Base-by-base conservation (phyloP, 1,139 yeast species). In the Ogataea hybrid region DNA sequence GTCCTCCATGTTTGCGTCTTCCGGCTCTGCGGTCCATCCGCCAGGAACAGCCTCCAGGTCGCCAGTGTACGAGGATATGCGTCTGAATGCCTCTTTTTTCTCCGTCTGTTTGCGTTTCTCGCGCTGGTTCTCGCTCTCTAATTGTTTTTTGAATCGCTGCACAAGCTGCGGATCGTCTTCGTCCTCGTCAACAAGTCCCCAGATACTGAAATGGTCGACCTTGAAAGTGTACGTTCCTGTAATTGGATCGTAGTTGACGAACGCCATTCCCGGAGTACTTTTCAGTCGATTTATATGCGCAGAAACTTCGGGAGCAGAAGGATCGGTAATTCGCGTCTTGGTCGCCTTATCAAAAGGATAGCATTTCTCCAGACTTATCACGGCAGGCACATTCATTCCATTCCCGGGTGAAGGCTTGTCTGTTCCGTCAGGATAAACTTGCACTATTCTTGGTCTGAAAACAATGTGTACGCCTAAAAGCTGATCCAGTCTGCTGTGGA, bases 161-260 rank as follows among this genome's bases (percentile, higher is more conserved):
- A 33, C 65, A 65, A 44, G 61, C 22, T 54, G 58, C 7, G 58
- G 71, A 43, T 74, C 81, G 28, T 73, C 73, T 28, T 77, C 79
- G 6, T 71, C 77, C 44, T 79, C 83, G 45, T 83, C 89, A 16
- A 83, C 73, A 35, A 92, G 66, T 3, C 97, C 97, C 96, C 97
- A 92, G 6, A 84, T 77, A 66, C 96, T 88, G 57, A 92, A 92
- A 67, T 92, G 98, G 50, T 84, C 81, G 2, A 92, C 97, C 53
- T 72, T 77, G 63, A 88, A 89, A 0, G 84, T 80, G 89, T 92
- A 89, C 6, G 75, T 64, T 18, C 86, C 86, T n/a, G 79, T 76
- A 17, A 79, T 71, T 1, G 89, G 90, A 55, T 84, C 90, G 58
- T 83, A 89, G 4, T 90, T 81, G 8, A 89, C 69, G 59, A 84